Evolutionary conservation across 2,329 filamentous ascomycete species (phyloP), one percentile per base, ranked within the genome.

Genomic region (Aspergillus latus): DNA sequence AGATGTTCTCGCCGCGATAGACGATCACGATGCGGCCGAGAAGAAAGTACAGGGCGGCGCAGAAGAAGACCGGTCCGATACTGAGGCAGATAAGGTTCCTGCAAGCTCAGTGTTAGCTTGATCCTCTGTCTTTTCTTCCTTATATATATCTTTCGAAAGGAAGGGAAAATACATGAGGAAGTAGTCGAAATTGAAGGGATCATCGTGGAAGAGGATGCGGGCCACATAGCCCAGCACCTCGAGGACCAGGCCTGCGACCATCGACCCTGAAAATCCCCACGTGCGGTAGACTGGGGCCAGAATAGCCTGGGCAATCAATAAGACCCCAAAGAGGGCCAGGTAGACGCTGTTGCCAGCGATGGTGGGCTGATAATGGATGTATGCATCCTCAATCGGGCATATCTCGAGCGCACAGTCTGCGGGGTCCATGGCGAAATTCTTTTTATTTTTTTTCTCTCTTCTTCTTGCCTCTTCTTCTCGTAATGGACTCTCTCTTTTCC

Each of bases 81-180:
- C 85, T 88, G 57, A 89, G 75, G 61, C 80, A 83, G 66, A 82
- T 79, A 40, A 86, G 81, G 66, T 87, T 84, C 37, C 85, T 80
- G 7, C 6, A 2, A 1, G 21, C 8, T 52, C 26, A 45, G 49
- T 2, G n/a, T 13, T 8, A 9, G 4, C n/a, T 21, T 9, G 15
- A 8, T 4, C 2, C 9, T 13, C 34, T 8, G 34, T 36, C 9
- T 9, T 36, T 4, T 9, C 34, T 36, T 36, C 21, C 3, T 21
- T 21, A 21, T 21, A 21, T 21, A 21, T 21, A 21, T 21, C 21
- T 21, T 21, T 21, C 21, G 5, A 11, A 5, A 5, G 8, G n/a
- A 4, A 5, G 46, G 8, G 49, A 26, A 66, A 69, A 37, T 68
- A 74, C 68, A 72, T 63, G 21, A 76, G 65, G 57, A 74, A 87